phyloP scores from a whole-genome alignment of 2,329 filamentous ascomycete genomes.

The Ceratocystis colombiana region DNA sequence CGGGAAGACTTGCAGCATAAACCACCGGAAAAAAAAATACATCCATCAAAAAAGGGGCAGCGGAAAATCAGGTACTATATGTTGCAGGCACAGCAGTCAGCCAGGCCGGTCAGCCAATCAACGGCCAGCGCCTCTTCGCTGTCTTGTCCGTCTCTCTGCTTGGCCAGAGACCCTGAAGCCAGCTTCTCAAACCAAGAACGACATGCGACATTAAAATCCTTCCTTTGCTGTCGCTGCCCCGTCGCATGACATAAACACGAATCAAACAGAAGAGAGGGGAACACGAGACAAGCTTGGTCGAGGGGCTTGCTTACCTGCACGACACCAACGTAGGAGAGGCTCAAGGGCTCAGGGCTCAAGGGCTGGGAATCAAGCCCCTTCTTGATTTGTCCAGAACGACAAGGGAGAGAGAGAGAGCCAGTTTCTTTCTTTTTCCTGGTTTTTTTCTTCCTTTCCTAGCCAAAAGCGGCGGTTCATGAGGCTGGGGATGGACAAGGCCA shows the following conservation, averaged over 20 bases:
- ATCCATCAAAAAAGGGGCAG: background rate
- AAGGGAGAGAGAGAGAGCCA: background rate
- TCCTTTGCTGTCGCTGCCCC: background rate
- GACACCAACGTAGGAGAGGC: too few species aligned
- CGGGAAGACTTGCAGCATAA: too few species aligned
- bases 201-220: conserved; percentile 11
- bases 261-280: background rate
- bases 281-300: conserved; percentile 3
- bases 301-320: background rate
- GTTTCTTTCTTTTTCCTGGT: background rate
- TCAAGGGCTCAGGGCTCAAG: too few species aligned
- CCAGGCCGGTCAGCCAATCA: background rate
- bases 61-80: background rate
- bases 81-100: too few species aligned
- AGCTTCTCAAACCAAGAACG: conserved; percentile 2
- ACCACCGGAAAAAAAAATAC: background rate
- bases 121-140: background rate
- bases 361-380: too few species aligned
- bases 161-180: conserved; percentile 7
- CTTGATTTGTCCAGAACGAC: background rate
- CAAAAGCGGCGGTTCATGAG: background rate
- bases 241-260: conserved; percentile 11
- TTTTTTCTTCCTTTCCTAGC: background rate
- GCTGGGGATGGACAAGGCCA: background rate
- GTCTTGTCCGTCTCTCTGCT: background rate